Base-by-base conservation (phyloP, 164 flowering plant genomes). In the Dillenia suffruticosa region DNA sequence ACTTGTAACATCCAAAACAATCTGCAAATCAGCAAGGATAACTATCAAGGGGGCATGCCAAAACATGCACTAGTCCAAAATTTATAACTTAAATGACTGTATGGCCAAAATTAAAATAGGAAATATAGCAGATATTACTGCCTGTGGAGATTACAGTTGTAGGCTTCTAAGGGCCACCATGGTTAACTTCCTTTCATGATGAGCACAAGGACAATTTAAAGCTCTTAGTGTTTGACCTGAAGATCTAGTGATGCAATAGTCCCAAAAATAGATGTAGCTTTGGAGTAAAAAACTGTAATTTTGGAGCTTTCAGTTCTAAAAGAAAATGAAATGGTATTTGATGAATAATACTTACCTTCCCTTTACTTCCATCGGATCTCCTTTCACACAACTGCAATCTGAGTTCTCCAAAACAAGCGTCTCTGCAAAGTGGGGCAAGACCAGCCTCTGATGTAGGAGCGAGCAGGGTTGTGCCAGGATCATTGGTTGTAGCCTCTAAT, bases 391-490 rank as follows among this genome's bases (percentile, higher is more conserved):
- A 46, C 63, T 63, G 80, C 69, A 94, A 68, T 68, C 72, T 86
- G 32, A 90, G 67, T 11, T 71, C 80, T 54, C 87, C 96, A 63
- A 51, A 83, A 79, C 99, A 94, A 52, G 89, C 80, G 74, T 94
- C 99, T 72, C 70, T 94, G 67, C 99, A 94, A 54, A 95, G 91
- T 48, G 87, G 88, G 70, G 89, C 81, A 70, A 94, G 80, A 50
- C 99, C 99, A 67, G 84, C 76, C 69, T 94, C 97, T 48, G 61
- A 44, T 15, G 99, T 91, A 55, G 99, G 99, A 68, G 99, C 97
- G 46, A 97, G 87, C 76, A 94, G 68, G 49, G 95, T 63, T 12
- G 89, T 84, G 8, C 99, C 99, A 5, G 86, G 78, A 68, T 86
- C 84, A n/a, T 77, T 69, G 49, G 97, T 81, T 59, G 80, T 87